Evolutionary conservation across 2,329 filamentous ascomycete genomes (phyloP).

Genomic region (Scleromitrula shiraiana): DNA sequence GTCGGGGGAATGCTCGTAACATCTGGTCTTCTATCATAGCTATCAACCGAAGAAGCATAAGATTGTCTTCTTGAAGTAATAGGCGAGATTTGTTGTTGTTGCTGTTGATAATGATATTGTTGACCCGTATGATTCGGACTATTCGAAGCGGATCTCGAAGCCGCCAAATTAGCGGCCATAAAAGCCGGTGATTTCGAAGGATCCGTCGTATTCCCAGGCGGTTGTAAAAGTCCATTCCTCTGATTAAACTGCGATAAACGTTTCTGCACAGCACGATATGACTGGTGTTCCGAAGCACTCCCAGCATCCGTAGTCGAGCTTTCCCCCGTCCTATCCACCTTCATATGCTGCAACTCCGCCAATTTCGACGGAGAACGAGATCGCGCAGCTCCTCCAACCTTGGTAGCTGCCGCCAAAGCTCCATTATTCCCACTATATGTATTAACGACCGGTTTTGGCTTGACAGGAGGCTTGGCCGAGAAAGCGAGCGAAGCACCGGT

Average conservation of each 20-base stretch:
- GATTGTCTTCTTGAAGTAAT: slow-evolving; percentile 3
- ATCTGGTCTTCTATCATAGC: slow-evolving; percentile 1
- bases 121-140: slow-evolving; percentile 35
- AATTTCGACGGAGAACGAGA: slow-evolving; percentile 9
- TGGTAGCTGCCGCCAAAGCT: slow-evolving; percentile 38
- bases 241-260: background rate
- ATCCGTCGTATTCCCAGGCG: slow-evolving; percentile 5
- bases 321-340: slow-evolving; percentile 7
- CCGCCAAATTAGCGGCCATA: slow-evolving; percentile 54
- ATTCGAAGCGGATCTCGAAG: slow-evolving; percentile 50
- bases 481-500: slow-evolving; percentile 2
- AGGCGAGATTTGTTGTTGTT: too few relatives aligned
- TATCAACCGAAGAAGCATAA: slow-evolving; percentile 2
- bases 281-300: background rate
- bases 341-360: slow-evolving; percentile 4
- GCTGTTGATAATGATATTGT: slow-evolving; percentile 10
- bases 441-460: slow-evolving; percentile 31
- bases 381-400: slow-evolving; percentile 21
- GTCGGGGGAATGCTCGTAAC: slow-evolving; percentile 48
- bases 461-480: slow-evolving; percentile 31
- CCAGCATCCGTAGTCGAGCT: background rate
- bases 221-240: slow-evolving; percentile 3
- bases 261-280: background rate
- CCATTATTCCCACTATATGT: slow-evolving; percentile 36
- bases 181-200: slow-evolving; percentile 46